A percentile compares a stretch with the other conserved stretches of the same genome.
Conservation (phyloP, 1,284 basidiomycete genomes). For the Ceratobasidium sp. region DNA sequence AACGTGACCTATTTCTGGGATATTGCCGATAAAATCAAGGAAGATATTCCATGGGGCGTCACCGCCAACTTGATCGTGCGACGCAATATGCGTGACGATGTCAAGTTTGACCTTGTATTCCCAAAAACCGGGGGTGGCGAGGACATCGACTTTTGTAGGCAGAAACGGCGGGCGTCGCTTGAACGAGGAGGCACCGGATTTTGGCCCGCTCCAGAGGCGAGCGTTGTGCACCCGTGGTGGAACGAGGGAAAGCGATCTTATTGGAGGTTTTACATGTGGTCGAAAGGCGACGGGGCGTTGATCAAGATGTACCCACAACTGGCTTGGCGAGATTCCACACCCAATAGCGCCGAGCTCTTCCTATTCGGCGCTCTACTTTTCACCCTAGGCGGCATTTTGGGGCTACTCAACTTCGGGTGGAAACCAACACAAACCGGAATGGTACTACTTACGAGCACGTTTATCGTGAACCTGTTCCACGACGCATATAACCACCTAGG, state of each 20-base stretch:
- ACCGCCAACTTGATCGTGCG: constrained; percentile 67
- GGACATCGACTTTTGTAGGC: constrained; percentile 68
- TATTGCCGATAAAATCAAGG: constrained; percentile 62
- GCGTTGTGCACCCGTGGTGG: constrained; percentile 70
- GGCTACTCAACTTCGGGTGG: constrained; percentile 41
- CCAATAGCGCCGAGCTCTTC: constrained; percentile 64
- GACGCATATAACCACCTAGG: constrained; percentile 63
- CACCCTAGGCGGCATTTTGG: constrained; percentile 43
- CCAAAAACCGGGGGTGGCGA: constrained; percentile 73
- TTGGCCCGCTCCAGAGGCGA: constrained; percentile 60
- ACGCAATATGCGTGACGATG: constrained; percentile 59
- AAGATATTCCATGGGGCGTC: constrained; percentile 69
- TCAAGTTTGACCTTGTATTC: constrained; percentile 61
- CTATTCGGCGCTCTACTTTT: constrained; percentile 50
- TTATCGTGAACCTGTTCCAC: constrained; percentile 60
- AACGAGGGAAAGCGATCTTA: constrained; percentile 61
- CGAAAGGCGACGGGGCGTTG: constrained; percentile 65
- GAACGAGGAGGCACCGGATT: constrained; percentile 58
- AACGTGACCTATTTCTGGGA: constrained; percentile 72
- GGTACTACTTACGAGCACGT: constrained; percentile 51
- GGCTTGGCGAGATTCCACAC: constrained; percentile 60
- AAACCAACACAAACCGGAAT: constrained; percentile 47
- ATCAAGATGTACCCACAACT: constrained; percentile 61
- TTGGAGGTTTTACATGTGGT: constrained; percentile 68
- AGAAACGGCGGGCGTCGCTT: constrained; percentile 59